Conservation (phyloP, 2,329 filamentous ascomycete genomes). For the Pseudogymnoascus sp. region DNA sequence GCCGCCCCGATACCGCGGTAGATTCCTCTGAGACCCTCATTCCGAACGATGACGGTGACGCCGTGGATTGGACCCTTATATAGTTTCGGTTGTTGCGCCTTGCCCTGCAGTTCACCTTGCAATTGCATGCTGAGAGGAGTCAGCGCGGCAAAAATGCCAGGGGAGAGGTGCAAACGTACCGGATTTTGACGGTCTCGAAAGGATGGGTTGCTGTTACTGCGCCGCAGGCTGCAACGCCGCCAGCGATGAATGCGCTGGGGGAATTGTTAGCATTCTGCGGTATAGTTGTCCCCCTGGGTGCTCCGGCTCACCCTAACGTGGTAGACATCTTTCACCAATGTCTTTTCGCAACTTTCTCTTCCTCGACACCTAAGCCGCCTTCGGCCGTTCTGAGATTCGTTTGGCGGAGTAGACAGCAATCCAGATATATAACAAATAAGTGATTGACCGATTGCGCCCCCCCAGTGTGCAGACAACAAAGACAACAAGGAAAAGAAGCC, state of each 20-base stretch:
- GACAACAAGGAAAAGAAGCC: conserved; percentile 7
- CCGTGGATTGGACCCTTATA: conserved; percentile 91
- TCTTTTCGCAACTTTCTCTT: neutral
- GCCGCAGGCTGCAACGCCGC: conserved; percentile 92
- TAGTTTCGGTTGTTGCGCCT: conserved; percentile 73
- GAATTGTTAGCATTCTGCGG: conserved; percentile 16
- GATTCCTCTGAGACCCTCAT: conserved; percentile 79
- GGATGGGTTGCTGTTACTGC: conserved; percentile 96
- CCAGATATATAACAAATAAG: neutral
- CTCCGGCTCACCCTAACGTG: conserved; percentile 37
- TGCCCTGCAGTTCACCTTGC: conserved; percentile 88
- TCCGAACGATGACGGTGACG: conserved; percentile 77
- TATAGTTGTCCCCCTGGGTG: neutral
- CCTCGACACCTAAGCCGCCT: neutral
- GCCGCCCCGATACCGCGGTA: conserved; percentile 86
- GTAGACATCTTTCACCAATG: conserved; percentile 39
- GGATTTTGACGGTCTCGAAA: conserved; percentile 98
- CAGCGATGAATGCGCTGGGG: conserved; percentile 75
- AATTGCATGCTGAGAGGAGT: conserved; percentile 65
- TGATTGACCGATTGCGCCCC: neutral
- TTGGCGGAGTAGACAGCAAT: neutral
- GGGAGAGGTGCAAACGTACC: conserved; percentile 43
- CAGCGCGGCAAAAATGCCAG: conserved; percentile 3
- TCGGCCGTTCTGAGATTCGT: neutral
- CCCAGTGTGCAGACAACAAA: neutral